These are phyloP conservation scores for Fusarium verticillioides DNA, from an alignment of 2,329 filamentous ascomycete species.

Conservation along the genomic window DNA sequence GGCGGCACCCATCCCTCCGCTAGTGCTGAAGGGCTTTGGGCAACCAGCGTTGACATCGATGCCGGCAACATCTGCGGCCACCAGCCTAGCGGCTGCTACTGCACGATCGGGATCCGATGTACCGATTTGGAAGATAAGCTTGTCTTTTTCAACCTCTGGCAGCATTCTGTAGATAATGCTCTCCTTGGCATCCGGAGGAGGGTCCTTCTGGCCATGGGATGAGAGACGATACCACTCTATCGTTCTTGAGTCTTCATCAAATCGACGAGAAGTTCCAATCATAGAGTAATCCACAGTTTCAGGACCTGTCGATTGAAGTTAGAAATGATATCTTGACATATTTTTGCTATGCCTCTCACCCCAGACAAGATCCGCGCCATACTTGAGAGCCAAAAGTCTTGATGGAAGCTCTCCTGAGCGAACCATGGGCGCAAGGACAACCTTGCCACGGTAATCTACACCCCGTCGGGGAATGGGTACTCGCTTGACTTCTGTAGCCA, in stretches of 20 bases:
- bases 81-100: constrained; percentile 83
- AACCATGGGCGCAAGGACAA: constrained; percentile 98
- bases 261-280: constrained; percentile 83
- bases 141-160: constrained; percentile 77
- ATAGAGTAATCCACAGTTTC: constrained; percentile 94
- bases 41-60: constrained; percentile 99
- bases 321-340: not conserved
- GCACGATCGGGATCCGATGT: constrained; percentile 85
- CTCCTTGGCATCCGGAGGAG: constrained; percentile 63
- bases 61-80: constrained; percentile 88
- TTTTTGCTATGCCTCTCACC: constrained; percentile 60
- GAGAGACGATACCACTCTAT: constrained; percentile 86
- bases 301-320: constrained; percentile 67
- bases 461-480: constrained; percentile 89
- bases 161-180: constrained; percentile 88
- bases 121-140: constrained; percentile 91
- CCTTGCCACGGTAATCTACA: constrained; percentile 92
- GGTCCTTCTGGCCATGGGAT: constrained; percentile 73
- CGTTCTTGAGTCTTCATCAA: constrained; percentile 80
- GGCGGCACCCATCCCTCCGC: constrained; percentile 94
- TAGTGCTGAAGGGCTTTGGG: constrained; percentile 94
- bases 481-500: constrained; percentile 69
- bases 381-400: constrained; percentile 87
- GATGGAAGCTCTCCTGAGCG: constrained; percentile 96
- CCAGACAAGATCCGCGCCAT: constrained; percentile 97